Base-by-base conservation (phyloP, 805 yeast species). In the Wickerhamomyces chambardii region DNA sequence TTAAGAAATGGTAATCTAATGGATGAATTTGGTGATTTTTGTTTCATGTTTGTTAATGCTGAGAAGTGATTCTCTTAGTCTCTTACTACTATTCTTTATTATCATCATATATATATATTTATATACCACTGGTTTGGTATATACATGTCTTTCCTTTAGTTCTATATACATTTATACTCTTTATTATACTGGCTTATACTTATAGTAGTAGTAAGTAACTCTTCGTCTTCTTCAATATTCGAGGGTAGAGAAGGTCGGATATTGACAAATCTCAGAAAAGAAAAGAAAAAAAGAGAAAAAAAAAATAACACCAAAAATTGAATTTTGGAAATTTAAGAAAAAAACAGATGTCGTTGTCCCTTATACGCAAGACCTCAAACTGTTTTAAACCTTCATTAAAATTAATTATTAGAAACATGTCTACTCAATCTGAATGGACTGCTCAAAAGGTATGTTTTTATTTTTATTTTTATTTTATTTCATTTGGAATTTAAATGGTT, bases 371-470 rank as follows among this genome's bases (percentile, higher is more conserved):
- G 27, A 12, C 14, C 5, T 5, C 14, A 12, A 24, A 11, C 12
- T 14, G 12, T 11, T 8, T 24, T 11, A 8, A 8, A 8, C 14
- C 7, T 7, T 5, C 12, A 14, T 7, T 24, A 7, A 24, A 14
- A 24, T 36, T 42, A 40, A 33, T 32, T 32, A 36, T 31, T 34
- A 18, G 40, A 27, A 45, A 39, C 21, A 51, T 51, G 56, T 36
- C 48, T 29, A 36, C 55, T 21, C 55, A 60, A 41, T 57, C 61
- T 29, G 31, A 40, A 36, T 51, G 56, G 56, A 43, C 54, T 30
- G 55, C 56, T 25, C 36, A 40, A 33, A 51, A 50, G 40, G 55
- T 51, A 33, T 15, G 53, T n/a, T 8, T n/a, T 24, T n/a, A 19
- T 19, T 19, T 2, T 7, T 19, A 19, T 19, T 10, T 7, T 19